Evolutionary conservation across 1,284 basidiomycete species (phyloP).

Genomic region (Caloboletus firmus): DNA sequence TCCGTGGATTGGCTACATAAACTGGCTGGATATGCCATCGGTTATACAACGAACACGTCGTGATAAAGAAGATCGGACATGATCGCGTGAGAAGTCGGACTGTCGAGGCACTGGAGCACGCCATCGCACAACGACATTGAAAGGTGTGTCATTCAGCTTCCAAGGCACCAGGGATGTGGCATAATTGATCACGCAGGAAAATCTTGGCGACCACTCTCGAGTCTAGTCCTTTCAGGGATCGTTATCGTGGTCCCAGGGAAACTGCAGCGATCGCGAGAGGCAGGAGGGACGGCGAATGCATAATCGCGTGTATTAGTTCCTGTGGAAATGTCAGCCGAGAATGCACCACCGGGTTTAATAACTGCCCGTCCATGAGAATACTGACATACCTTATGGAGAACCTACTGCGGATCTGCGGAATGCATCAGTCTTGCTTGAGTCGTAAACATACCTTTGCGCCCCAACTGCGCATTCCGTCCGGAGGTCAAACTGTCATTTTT

Average conservation of each 20-base stretch:
- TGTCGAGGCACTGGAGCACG: constrained; percentile 22
- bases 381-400: constrained; percentile 21
- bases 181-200: constrained; percentile 24
- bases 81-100: constrained; percentile 17
- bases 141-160: constrained; percentile 12
- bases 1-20: constrained; percentile 14
- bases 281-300: constrained; percentile 30
- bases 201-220: constrained; percentile 20
- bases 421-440: neutral
- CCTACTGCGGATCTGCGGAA: constrained; percentile 34
- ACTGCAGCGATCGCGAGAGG: constrained; percentile 24
- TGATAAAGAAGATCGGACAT: constrained; percentile 10
- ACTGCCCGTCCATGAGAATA: constrained; percentile 27
- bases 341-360: constrained; percentile 25
- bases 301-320: constrained; percentile 21
- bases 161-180: constrained; percentile 27
- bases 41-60: constrained; percentile 10
- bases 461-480: constrained; percentile 13
- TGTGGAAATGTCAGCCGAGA: constrained; percentile 22
- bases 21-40: neutral
- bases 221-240: constrained; percentile 32
- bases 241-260: constrained; percentile 28
- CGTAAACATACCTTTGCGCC: constrained; percentile 3
- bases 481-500: constrained; percentile 9
- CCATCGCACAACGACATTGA: constrained; percentile 7